A percentile compares a stretch with the other conserved stretches of the same genome.
These are phyloP conservation scores for Globisporangium recalcitrans DNA, from an alignment of 352 stramenopile species.

Conservation along the genomic window DNA sequence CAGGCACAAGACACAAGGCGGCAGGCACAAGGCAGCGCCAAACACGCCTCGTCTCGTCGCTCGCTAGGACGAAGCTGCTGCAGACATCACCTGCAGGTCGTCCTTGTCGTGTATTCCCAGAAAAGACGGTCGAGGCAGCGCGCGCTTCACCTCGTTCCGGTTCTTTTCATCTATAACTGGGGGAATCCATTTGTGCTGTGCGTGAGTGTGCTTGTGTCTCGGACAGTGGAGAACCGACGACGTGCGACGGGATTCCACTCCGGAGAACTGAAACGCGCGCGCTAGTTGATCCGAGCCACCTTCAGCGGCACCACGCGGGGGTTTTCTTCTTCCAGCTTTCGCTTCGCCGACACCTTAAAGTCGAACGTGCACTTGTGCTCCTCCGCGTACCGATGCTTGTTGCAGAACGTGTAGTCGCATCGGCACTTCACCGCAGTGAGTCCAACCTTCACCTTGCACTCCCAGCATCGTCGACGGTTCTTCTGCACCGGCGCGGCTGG, in stretches of 20 bases:
- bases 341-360: constrained; percentile 81
- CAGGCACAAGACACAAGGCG: too few species aligned
- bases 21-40: neutral
- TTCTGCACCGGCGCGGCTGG: constrained; percentile 55
- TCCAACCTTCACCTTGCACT: constrained; percentile 83
- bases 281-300: constrained; percentile 84
- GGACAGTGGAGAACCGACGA: neutral
- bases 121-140: neutral
- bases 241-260: neutral
- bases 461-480: constrained; percentile 86
- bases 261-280: neutral
- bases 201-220: neutral
- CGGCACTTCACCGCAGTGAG: constrained; percentile 84
- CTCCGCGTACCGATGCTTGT: constrained; percentile 86
- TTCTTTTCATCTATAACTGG: constrained; percentile 4
- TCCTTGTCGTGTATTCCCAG: constrained; percentile 10
- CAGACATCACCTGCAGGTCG: constrained; percentile 15
- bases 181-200: constrained; percentile 4
- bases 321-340: constrained; percentile 80
- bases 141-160: neutral
- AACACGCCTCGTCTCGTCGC: neutral
- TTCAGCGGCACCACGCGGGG: constrained; percentile 73
- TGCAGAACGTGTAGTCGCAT: constrained; percentile 89
- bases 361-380: constrained; percentile 86
- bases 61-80: constrained; percentile 11